Percentiles rank a stretch among this genome's conserved stretches.
phyloP scores from a whole-genome alignment of 805 yeast species.

The Starmera quercuum region DNA sequence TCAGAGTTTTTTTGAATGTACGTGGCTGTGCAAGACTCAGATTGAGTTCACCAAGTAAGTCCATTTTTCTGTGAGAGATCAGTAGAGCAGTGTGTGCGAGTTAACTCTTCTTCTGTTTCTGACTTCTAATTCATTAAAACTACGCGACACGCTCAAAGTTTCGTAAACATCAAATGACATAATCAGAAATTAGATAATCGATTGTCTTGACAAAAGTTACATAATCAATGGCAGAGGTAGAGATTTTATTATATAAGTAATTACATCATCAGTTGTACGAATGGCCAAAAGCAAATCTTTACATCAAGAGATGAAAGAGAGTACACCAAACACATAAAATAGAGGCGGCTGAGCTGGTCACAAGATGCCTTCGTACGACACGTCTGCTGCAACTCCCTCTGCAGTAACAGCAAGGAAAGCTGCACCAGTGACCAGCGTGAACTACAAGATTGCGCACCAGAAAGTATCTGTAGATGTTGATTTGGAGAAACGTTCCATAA shows the following conservation, averaged over 20 bases:
- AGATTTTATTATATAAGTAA: too few species aligned
- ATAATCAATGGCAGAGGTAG: too few species aligned
- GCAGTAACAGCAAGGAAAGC: not conserved
- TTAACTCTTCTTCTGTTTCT: too few species aligned
- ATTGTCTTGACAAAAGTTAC: too few species aligned
- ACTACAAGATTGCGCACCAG: slow-evolving; percentile 75
- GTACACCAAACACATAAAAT: too few species aligned
- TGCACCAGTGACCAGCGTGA: slow-evolving; percentile 6
- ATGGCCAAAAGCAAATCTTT: too few species aligned
- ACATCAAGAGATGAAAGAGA: too few species aligned
- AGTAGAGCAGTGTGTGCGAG: not conserved
- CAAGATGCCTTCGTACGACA: slow-evolving; percentile 13
- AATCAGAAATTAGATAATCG: too few species aligned
- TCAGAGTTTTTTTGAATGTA: slow-evolving; percentile 15
- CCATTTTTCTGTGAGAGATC: slow-evolving; percentile 15
- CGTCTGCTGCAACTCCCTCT: slow-evolving; percentile 1
- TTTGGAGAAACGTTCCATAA: slow-evolving; percentile 45
- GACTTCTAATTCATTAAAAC: too few species aligned
- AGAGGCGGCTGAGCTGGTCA: not conserved
- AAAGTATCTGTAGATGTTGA: slow-evolving; percentile 76
- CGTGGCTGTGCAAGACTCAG: slow-evolving; percentile 7
- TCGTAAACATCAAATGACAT: too few species aligned
- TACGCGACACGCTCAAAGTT: too few species aligned
- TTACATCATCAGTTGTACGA: too few species aligned
- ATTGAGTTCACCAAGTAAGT: slow-evolving; percentile 15